Evolutionary conservation across 1,284 basidiomycete species (phyloP), one percentile per base, ranked within the genome.

Genomic region (Trametes sp.): DNA sequence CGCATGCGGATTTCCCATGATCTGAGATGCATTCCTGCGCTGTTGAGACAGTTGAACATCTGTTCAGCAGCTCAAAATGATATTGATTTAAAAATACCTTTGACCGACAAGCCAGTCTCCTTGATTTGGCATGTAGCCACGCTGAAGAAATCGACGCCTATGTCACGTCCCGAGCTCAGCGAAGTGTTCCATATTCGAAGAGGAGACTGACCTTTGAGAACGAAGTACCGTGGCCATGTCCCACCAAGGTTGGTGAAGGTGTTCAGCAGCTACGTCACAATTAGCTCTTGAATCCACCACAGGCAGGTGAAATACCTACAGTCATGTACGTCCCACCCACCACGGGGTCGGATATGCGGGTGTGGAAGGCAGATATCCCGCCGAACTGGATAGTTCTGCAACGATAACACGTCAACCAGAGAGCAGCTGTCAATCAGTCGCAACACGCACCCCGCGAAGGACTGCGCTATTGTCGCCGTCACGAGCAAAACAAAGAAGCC

Each of bases 281-380:
- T 65, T n/a, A 58, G 38, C 51, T 61, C 68, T 35, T 68, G 54
- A 23, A 62, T 44, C 33, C 16, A 14, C 5, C 9, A n/a, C 3
- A 23, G 35, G 13, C 54, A 23, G 52, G 44, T 4, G 23, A 49
- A 26, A 11, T 21, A 73, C 89, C 75, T 73, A 95, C 94, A 16
- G 96, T 98, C 96, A 98, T 98, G 75, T 98, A 98, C 1, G 96
- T 98, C 52, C 96, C 98, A 31, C 98, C 98, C 64, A 99, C 98
- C 16, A 98, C 74, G 0, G 98, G 98, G 75, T 99, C 98, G 0
- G 98, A 96, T 55, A 99, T 92, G 64, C 94, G 90, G 1, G 96
- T 98, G 74, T 99, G 97, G 85, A 98, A 99, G 4, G 98, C 97
- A 10, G 95, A 95, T 69, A 99, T 96, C 19, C 97, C 96, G 23